Conservation (phyloP, 768 basidiomycete genomes). For the Chalciporus chontae region DNA sequence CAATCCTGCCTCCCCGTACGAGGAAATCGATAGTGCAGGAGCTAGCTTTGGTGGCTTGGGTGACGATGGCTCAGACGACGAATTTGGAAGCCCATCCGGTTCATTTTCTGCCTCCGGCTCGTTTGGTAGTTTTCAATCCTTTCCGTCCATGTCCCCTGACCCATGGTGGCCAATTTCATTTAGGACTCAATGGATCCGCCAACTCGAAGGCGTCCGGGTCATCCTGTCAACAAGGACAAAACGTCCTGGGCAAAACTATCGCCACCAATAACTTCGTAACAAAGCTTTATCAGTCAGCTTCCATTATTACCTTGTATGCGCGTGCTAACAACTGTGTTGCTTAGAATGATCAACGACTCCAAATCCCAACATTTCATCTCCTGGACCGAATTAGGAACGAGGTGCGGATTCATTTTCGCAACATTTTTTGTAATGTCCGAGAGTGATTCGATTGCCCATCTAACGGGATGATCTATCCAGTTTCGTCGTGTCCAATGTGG, state of each 20-base stretch:
- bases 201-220: constrained; percentile 16
- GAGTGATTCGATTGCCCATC: neutral
- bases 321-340: neutral
- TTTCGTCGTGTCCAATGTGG: constrained; percentile 83
- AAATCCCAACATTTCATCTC: constrained; percentile 77
- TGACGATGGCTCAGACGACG: constrained; percentile 28
- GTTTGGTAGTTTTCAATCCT: constrained; percentile 4
- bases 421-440: neutral
- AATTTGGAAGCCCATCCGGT: constrained; percentile 17
- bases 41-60: constrained; percentile 14
- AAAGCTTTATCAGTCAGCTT: constrained; percentile 78
- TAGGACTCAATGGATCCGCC: constrained; percentile 4
- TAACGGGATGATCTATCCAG: constrained; percentile 27
- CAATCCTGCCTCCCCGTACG: constrained; percentile 39
- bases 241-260: constrained; percentile 62
- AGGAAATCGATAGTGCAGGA: constrained; percentile 55
- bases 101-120: constrained; percentile 9
- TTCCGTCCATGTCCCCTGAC: neutral
- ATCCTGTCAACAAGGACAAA: constrained; percentile 39
- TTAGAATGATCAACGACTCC: constrained; percentile 82
- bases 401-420: constrained; percentile 27
- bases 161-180: neutral
- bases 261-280: constrained; percentile 80
- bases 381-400: constrained; percentile 81
- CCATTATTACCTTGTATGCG: neutral